phyloP scores from a whole-genome alignment of 306 rosid species.

The Ochetophila trinervis region DNA sequence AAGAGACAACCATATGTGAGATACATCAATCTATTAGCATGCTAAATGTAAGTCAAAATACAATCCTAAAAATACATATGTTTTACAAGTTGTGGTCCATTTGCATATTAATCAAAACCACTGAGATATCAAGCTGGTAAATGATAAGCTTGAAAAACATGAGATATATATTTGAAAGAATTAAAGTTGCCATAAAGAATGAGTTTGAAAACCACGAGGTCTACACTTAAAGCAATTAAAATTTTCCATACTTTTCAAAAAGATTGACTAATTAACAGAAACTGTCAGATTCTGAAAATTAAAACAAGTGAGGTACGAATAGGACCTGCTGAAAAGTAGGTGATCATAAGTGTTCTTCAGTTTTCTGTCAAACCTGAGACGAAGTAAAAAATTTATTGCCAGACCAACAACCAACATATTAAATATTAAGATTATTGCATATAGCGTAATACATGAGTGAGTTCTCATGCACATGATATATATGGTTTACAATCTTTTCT shows the following conservation, averaged over 20 bases:
- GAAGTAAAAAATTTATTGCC: neutral
- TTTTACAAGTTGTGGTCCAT: too few species aligned
- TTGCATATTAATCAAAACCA: too few species aligned
- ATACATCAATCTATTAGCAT: neutral
- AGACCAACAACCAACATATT: neutral
- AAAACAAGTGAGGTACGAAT: slow-evolving; percentile 22
- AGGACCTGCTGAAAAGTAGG: slow-evolving; percentile 95
- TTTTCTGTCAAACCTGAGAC: slow-evolving; percentile 92
- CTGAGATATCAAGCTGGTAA: neutral
- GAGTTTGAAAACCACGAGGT: neutral
- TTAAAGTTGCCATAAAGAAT: too few species aligned
- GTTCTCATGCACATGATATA: neutral
- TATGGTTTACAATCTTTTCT: neutral
- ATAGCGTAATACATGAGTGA: neutral
- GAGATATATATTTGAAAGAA: neutral
- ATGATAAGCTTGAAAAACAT: neutral
- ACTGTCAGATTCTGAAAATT: neutral
- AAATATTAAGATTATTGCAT: neutral
- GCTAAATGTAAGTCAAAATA: neutral
- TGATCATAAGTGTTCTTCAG: slow-evolving; percentile 93
- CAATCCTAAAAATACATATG: too few species aligned
- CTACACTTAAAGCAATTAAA: neutral
- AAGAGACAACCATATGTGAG: slow-evolving; percentile 19
- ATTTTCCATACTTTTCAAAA: neutral
- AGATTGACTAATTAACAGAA: neutral